Percentiles rank a stretch among this genome's conserved stretches.
These are phyloP conservation scores for Hyaloscypha bicolor DNA, from an alignment of 495 filamentous ascomycete species.

Conservation along the genomic window DNA sequence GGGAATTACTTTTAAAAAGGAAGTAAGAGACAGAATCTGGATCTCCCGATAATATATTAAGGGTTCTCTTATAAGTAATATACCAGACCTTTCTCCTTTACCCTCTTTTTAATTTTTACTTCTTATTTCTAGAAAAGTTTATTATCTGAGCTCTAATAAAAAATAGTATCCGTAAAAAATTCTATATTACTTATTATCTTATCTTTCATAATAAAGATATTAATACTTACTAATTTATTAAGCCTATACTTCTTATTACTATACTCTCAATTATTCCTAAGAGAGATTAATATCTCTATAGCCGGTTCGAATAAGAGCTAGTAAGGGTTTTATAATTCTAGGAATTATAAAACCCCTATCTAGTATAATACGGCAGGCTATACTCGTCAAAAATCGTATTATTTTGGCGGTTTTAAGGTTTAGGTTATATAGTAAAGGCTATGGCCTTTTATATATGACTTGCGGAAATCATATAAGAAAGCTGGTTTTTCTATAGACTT, in stretches of 20 bases:
- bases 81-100: neutral
- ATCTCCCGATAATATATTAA: neutral
- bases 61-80: too few relatives aligned
- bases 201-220: neutral
- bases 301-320: too few relatives aligned
- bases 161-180: neutral
- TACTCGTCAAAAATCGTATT: too few relatives aligned
- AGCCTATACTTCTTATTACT: neutral
- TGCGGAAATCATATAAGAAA: too few relatives aligned
- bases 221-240: neutral
- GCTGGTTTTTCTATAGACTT: too few relatives aligned
- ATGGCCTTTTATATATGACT: too few relatives aligned
- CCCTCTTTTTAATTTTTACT: constrained; percentile 2
- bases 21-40: constrained; percentile 6
- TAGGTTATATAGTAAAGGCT: too few relatives aligned
- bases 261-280: neutral
- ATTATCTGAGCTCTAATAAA: neutral
- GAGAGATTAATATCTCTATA: neutral
- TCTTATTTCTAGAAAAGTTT: neutral
- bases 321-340: too few relatives aligned
- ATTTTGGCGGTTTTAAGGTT: too few relatives aligned
- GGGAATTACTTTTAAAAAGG: neutral
- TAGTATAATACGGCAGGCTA: too few relatives aligned
- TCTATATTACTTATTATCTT: neutral
- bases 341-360: too few relatives aligned